phyloP scores from a whole-genome alignment of 1,284 basidiomycete species.

The Heterobasidion occidentale region DNA sequence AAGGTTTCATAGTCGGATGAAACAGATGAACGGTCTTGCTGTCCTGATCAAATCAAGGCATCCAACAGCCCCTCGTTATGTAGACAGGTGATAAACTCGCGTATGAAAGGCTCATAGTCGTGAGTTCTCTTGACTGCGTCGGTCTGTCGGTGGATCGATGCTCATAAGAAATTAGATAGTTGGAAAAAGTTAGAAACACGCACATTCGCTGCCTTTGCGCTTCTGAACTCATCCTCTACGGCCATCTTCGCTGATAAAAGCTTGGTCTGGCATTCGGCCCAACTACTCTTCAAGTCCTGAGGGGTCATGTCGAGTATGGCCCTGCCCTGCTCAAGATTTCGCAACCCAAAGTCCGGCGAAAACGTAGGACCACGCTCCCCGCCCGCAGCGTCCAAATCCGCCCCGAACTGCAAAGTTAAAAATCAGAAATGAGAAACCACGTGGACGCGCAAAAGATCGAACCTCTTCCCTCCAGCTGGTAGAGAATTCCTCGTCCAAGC shows the following conservation, averaged over 20 bases:
- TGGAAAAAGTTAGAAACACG: slow-evolving; percentile 14
- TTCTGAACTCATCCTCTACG: slow-evolving; percentile 44
- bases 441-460: slow-evolving; percentile 14
- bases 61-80: slow-evolving; percentile 41
- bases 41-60: slow-evolving; percentile 19
- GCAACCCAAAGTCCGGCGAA: slow-evolving; percentile 36
- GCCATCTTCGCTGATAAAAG: slow-evolving; percentile 33
- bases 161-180: not conserved
- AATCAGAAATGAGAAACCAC: no score
- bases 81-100: slow-evolving; percentile 34
- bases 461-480: slow-evolving; percentile 35
- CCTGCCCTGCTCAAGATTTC: slow-evolving; percentile 34
- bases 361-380: slow-evolving; percentile 22
- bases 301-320: slow-evolving; percentile 36
- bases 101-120: slow-evolving; percentile 55
- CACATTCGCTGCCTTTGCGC: slow-evolving; percentile 36
- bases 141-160: slow-evolving; percentile 24
- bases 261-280: slow-evolving; percentile 37
- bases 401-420: slow-evolving; percentile 5
- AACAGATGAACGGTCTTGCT: no score
- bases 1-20: no score
- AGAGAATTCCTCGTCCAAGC: slow-evolving; percentile 25
- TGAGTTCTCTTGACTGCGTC: slow-evolving; percentile 50
- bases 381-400: slow-evolving; percentile 16
- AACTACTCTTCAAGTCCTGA: slow-evolving; percentile 27